Evolutionary conservation across 2,329 filamentous ascomycete genomes (phyloP).

Genomic region (Drechslerella coelobrocha): DNA sequence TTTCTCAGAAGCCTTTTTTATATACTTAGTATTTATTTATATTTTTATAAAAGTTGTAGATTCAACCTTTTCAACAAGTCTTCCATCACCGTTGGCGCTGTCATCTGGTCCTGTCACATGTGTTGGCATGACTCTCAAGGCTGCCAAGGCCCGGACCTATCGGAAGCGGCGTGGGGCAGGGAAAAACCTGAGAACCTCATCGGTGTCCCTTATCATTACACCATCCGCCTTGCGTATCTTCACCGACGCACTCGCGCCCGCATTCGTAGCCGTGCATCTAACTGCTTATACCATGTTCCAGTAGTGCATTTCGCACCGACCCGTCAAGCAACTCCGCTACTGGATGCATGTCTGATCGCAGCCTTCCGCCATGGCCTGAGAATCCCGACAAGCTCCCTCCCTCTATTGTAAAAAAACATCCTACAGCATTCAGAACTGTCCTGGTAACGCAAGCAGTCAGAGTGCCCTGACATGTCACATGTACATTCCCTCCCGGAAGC

Average conservation of each 20-base stretch:
- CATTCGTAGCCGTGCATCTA: not conserved
- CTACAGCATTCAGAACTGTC: too few relatives aligned
- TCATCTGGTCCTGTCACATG: not conserved
- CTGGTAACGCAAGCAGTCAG: too few relatives aligned
- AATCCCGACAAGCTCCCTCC: not conserved
- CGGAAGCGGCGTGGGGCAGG: not conserved
- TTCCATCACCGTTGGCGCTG: not conserved
- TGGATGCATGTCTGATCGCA: not conserved
- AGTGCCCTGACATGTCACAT: slow-evolving; percentile 4
- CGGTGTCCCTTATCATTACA: not conserved
- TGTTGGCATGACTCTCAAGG: not conserved
- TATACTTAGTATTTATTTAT: too few relatives aligned
- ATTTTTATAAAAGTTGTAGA: not conserved
- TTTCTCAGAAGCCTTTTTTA: too few relatives aligned
- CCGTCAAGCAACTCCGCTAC: not conserved
- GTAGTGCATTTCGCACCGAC: not conserved
- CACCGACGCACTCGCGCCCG: not conserved
- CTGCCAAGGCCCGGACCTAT: not conserved
- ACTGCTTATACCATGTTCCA: not conserved
- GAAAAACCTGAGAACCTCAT: not conserved
- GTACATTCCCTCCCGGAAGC: slow-evolving; percentile 10
- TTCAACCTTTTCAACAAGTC: not conserved
- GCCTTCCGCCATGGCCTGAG: not conserved
- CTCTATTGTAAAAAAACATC: not conserved
- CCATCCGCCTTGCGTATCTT: not conserved